Conservation (phyloP, 2,329 filamentous ascomycete genomes). For the Coniochaeta sp. region DNA sequence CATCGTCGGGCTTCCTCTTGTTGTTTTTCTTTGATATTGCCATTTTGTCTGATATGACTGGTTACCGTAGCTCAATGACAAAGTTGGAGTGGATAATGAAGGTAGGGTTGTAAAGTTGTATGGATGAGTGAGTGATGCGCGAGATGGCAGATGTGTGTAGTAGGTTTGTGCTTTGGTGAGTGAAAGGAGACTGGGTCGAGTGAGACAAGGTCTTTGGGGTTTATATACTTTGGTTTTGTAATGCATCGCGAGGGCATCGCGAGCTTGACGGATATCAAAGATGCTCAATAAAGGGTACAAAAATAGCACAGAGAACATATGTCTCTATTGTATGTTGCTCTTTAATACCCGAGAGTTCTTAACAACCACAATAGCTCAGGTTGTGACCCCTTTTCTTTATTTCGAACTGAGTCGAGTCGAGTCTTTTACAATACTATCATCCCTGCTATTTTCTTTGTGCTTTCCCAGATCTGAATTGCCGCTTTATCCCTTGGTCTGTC, state of each 20-base stretch:
- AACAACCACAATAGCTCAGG: constrained; percentile 31
- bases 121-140: too few relatives aligned
- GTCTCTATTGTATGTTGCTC: too few relatives aligned
- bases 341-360: too few relatives aligned
- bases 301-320: neutral
- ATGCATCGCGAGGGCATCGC: too few relatives aligned
- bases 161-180: neutral
- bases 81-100: neutral
- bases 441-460: too few relatives aligned
- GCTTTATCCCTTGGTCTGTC: too few relatives aligned
- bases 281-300: neutral
- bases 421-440: too few relatives aligned
- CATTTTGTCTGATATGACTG: neutral
- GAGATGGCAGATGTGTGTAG: neutral
- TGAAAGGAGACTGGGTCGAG: neutral
- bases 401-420: too few relatives aligned
- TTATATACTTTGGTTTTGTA: neutral
- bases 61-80: neutral
- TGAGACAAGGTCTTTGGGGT: neutral
- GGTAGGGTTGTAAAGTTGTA: neutral
- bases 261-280: neutral
- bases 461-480: too few relatives aligned
- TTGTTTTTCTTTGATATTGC: neutral
- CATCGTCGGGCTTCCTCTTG: neutral
- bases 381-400: too few relatives aligned